Conservation (phyloP, 1,139 yeast species). For the Yamadazyma friedrichii region DNA sequence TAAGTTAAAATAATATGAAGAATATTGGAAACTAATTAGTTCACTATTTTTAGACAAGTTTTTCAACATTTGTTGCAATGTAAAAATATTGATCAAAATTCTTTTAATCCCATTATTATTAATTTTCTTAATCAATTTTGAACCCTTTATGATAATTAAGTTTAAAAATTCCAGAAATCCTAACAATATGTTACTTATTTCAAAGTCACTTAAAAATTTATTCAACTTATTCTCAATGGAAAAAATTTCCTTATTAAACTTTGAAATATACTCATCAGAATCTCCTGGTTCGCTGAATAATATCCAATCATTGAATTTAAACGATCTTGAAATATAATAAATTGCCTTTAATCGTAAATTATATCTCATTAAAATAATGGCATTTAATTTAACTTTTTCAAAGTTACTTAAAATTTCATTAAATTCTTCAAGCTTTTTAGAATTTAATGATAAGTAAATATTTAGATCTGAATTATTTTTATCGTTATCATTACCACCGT, state of each 20-base stretch:
- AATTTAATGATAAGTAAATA: conserved; percentile 35
- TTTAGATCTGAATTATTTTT: conserved; percentile 19
- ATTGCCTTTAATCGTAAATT: conserved; percentile 65
- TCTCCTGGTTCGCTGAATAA: conserved; percentile 56
- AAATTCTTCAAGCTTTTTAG: conserved; percentile 44
- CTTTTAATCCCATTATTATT: conserved; percentile 68
- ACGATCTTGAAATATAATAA: conserved; percentile 54
- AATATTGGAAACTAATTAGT: conserved; percentile 55
- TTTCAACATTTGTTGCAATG: conserved; percentile 74
- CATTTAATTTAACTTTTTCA: conserved; percentile 43
- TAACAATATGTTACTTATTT: conserved; percentile 31
- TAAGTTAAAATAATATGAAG: conserved; percentile 59
- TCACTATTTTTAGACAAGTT: conserved; percentile 58
- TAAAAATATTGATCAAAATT: conserved; percentile 64
- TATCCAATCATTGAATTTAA: conserved; percentile 42
- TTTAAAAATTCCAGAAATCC: conserved; percentile 64
- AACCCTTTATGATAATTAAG: conserved; percentile 57
- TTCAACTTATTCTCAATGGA: conserved; percentile 44
- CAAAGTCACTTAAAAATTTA: conserved; percentile 25
- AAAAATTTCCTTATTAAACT: conserved; percentile 59
- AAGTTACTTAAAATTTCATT: conserved; percentile 47
- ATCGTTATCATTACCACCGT: neutral
- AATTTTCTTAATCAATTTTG: conserved; percentile 53
- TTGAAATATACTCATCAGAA: conserved; percentile 60
- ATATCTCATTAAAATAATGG: conserved; percentile 60